phyloP scores from a whole-genome alignment of 2,329 filamentous ascomycete species.

The Incumbomyces lentus region DNA sequence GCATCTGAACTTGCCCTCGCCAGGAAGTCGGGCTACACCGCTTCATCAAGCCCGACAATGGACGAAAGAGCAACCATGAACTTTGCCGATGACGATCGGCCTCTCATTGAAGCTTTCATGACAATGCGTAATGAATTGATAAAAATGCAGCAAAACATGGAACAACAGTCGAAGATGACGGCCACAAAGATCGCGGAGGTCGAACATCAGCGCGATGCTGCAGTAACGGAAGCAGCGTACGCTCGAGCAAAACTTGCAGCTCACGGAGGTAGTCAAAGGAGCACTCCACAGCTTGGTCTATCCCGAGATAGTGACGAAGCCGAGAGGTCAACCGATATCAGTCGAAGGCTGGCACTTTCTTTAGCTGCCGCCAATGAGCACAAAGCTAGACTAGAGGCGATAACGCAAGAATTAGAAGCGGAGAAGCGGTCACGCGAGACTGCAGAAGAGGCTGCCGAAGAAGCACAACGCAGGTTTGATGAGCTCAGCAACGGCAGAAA shows the following conservation, averaged over 20 bases:
- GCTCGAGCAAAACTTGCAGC: conserved; percentile 87
- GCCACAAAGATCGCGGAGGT: conserved; percentile 86
- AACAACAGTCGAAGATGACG: conserved; percentile 74
- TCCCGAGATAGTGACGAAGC: conserved; percentile 50
- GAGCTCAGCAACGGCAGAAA: conserved; percentile 79
- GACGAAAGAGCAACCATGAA: conserved; percentile 68
- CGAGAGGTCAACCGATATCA: conserved; percentile 64
- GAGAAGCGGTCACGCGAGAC: conserved; percentile 73
- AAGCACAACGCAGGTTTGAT: conserved; percentile 69
- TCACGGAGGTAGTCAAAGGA: conserved; percentile 45
- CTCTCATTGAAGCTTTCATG: conserved; percentile 81
- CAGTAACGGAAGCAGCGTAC: conserved; percentile 90
- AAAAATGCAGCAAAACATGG: conserved; percentile 81
- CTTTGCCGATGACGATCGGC: conserved; percentile 84
- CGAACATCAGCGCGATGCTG: conserved; percentile 85
- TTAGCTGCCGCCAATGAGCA: conserved; percentile 70
- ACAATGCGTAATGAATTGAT: conserved; percentile 82
- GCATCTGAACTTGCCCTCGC: conserved; percentile 89
- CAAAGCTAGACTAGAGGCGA: conserved; percentile 61
- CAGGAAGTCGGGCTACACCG: conserved; percentile 76
- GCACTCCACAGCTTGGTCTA: conserved; percentile 49
- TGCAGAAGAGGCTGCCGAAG: conserved; percentile 77
- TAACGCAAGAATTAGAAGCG: conserved; percentile 61
- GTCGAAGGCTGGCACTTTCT: conserved; percentile 70
- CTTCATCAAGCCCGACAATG: conserved; percentile 58